A percentile compares a stretch with the other conserved stretches of the same genome.
phyloP scores from a whole-genome alignment of 139 green algal species.

The Limnomonas spitsbergensis region DNA sequence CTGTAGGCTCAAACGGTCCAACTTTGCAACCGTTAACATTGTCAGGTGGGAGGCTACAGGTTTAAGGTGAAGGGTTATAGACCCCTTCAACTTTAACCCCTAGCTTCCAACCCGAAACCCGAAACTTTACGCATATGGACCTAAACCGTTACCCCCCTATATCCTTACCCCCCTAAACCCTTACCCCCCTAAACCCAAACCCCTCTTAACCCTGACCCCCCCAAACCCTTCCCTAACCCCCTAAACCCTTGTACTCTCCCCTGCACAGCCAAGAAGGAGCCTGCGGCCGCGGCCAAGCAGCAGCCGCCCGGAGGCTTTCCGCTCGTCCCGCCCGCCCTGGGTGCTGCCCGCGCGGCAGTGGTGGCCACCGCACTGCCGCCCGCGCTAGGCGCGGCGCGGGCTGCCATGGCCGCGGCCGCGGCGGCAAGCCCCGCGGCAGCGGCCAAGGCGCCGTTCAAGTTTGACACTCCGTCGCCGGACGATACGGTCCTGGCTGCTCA shows the following conservation, averaged over 20 bases:
- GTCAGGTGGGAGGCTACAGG: not conserved
- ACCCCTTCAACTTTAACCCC: too few species aligned
- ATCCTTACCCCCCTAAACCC: too few species aligned
- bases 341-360: not conserved
- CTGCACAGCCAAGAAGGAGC: slow-evolving; percentile 27
- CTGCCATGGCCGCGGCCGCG: slow-evolving; percentile 3
- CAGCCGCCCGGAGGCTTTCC: slow-evolving; percentile 19
- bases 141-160: too few species aligned
- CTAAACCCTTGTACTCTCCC: not conserved
- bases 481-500: slow-evolving; percentile 52
- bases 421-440: slow-evolving; percentile 12
- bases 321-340: slow-evolving; percentile 13
- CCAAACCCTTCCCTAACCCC: too few species aligned
- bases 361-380: not conserved
- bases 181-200: too few species aligned
- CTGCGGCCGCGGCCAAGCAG: slow-evolving; percentile 20
- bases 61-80: too few species aligned
- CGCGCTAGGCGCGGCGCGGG: not conserved
- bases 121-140: too few species aligned
- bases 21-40: too few species aligned
- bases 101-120: too few species aligned
- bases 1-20: too few species aligned
- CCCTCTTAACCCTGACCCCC: too few species aligned
- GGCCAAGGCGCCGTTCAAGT: slow-evolving; percentile 21
- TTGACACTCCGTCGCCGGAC: slow-evolving; percentile 69